phyloP scores from a whole-genome alignment of 805 yeast species.

The Cyberlindnera japonica region DNA sequence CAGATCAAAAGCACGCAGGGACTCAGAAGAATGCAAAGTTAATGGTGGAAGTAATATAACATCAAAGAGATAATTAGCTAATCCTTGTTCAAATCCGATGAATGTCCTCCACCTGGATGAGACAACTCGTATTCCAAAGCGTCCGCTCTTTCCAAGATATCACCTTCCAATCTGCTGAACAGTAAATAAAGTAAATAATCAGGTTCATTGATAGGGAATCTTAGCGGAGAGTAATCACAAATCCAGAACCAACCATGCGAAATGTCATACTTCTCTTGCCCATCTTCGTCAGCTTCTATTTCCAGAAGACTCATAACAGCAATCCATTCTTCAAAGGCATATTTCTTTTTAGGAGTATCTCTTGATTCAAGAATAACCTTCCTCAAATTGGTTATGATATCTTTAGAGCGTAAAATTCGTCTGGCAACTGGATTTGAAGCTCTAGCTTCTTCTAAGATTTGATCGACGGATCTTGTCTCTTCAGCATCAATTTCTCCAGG shows the following conservation, averaged over 20 bases:
- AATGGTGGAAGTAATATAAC: too few relatives aligned
- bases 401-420: slow-evolving; percentile 6
- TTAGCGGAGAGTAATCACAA: slow-evolving; percentile 60
- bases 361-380: slow-evolving; percentile 16
- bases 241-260: slow-evolving; percentile 53
- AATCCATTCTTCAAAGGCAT: slow-evolving; percentile 52
- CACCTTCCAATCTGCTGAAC: slow-evolving; percentile 25
- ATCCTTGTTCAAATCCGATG: too few relatives aligned
- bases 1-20: too few relatives aligned
- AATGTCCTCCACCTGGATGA: neutral
- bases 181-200: slow-evolving; percentile 48
- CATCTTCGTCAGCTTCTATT: slow-evolving; percentile 24
- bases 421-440: neutral
- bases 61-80: too few relatives aligned
- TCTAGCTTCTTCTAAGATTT: slow-evolving; percentile 13
- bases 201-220: slow-evolving; percentile 67
- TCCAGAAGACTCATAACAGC: slow-evolving; percentile 33
- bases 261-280: slow-evolving; percentile 3
- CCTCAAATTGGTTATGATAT: slow-evolving; percentile 23
- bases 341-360: slow-evolving; percentile 31
- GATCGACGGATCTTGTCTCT: slow-evolving; percentile 15
- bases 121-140: slow-evolving; percentile 7
- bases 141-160: slow-evolving; percentile 6
- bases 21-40: too few relatives aligned
- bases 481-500: slow-evolving; percentile 12